Evolutionary conservation across 202 grass and related monocot species (phyloP).

Genomic region (Alloteropsis angusta): DNA sequence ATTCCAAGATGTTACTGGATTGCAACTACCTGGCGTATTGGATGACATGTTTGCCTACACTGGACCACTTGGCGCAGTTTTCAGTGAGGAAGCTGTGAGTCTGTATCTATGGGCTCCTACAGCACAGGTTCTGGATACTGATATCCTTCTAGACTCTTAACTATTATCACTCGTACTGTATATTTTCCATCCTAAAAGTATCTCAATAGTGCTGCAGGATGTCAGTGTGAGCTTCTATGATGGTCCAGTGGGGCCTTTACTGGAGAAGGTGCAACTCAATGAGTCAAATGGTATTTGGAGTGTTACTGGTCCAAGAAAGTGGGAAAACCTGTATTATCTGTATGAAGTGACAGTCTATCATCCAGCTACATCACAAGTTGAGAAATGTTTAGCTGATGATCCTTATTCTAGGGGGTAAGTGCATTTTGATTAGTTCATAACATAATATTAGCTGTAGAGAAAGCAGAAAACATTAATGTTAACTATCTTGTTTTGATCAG

Average conservation of each 20-base stretch:
- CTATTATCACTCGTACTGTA: not conserved
- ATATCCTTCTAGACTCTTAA: not conserved
- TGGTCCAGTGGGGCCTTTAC: conserved; percentile 35
- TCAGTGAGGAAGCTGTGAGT: conserved; percentile 31
- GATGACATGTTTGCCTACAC: conserved; percentile 89
- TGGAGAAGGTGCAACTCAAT: conserved; percentile 46
- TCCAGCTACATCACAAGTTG: conserved; percentile 47
- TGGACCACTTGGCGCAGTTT: conserved; percentile 72
- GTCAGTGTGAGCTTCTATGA: conserved; percentile 65
- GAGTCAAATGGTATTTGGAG: conserved; percentile 77
- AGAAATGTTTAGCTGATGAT: conserved; percentile 54
- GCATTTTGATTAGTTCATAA: conserved; percentile 10
- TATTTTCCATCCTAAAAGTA: not conserved
- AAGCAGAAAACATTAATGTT: not conserved
- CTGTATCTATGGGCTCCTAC: conserved; percentile 95
- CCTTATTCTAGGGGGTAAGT: conserved; percentile 83
- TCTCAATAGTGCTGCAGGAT: conserved; percentile 36
- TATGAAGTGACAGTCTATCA: conserved; percentile 83
- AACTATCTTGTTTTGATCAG: conserved; percentile 26
- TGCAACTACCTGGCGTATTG: conserved; percentile 76
- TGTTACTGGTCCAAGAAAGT: conserved; percentile 51
- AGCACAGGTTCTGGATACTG: conserved; percentile 56
- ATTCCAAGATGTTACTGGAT: conserved; percentile 43
- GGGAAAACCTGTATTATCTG: conserved; percentile 79
- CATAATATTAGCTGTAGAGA: not conserved